Base-by-base conservation (phyloP, 495 filamentous ascomycete genomes). In the Articulospora tetracladia region DNA sequence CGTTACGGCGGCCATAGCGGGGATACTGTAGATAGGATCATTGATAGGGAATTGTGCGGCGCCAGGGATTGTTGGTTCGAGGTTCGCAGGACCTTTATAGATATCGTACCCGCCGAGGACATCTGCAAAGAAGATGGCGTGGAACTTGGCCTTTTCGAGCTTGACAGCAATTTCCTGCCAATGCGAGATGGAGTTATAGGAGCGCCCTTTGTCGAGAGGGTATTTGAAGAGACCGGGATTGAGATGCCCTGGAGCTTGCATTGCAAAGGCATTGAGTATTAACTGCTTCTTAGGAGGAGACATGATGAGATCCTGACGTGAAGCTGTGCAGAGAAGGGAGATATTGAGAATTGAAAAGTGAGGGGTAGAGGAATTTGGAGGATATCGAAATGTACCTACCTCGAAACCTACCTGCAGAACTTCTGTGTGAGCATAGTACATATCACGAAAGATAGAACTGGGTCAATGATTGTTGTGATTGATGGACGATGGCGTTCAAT, bases 111-210 rank as follows among this genome's bases (percentile, higher is more conserved):
- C 76, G 66, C 78, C 77, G 8, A 79, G 71, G 4, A 80, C 76
- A 57, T 85, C 83, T 7, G 83, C 83, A 53, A 86, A 80, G 67
- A 85, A 86, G 62, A 86, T 83, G 53, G 79, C 83, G 63, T 86
- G 82, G 68, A 86, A 82, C 36, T 80, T 79, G 34, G 80, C 83
- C 46, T 74, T 70, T 60, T 86, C 84, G 6, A 85, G 74, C 27
- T 83, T 68, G 63, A 82, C 77, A 1, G 83, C 83, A 3, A 85
- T 62, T 49, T 79, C 73, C 13, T 79, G 76, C 83, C 83, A 86
- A 66, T 85, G 80, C 0, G 78, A 74, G 20, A 65, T 65, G 48
- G 78, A 74, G 58, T 77, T 81, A 71, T 83, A 84, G 50, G 77
- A 70, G 51, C 72, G 71, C 15, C 79, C 80, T 56, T 82, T 69